Evolutionary conservation across 1,284 basidiomycete genomes (phyloP).

Genomic region (Papiliotrema fonsecae): DNA sequence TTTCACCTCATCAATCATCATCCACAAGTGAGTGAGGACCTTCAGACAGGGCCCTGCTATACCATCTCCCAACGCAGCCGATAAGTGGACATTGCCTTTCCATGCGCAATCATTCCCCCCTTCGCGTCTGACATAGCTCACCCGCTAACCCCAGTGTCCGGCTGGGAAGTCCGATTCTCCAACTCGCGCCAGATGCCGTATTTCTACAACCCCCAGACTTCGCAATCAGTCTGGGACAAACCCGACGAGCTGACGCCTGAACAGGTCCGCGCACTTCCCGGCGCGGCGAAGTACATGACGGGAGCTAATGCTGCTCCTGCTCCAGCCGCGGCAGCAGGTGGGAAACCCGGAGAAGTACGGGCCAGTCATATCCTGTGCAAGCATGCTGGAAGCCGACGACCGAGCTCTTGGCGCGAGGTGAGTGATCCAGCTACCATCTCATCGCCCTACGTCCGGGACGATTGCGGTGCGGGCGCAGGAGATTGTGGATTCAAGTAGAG

Average conservation of each 20-base stretch:
- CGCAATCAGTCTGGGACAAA: constrained; percentile 75
- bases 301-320: constrained; percentile 7
- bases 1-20: too few relatives aligned
- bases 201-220: constrained; percentile 74
- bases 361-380: constrained; percentile 95
- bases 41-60: too few relatives aligned
- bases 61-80: too few relatives aligned
- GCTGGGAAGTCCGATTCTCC: constrained; percentile 80
- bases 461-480: background rate
- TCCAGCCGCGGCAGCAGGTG: constrained; percentile 4
- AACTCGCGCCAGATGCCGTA: constrained; percentile 75
- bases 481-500: background rate
- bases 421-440: constrained; percentile 31
- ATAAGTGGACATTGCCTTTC: too few relatives aligned
- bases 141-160: background rate
- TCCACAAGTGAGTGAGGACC: too few relatives aligned
- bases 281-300: constrained; percentile 57
- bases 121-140: too few relatives aligned
- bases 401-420: constrained; percentile 89
- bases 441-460: background rate
- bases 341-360: constrained; percentile 58
- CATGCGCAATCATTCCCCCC: too few relatives aligned
- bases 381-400: constrained; percentile 77
- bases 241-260: constrained; percentile 64
- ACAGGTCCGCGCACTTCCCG: constrained; percentile 62